Evolutionary conservation across 768 basidiomycete genomes (phyloP).

Genomic region (Auriculariales sp.): DNA sequence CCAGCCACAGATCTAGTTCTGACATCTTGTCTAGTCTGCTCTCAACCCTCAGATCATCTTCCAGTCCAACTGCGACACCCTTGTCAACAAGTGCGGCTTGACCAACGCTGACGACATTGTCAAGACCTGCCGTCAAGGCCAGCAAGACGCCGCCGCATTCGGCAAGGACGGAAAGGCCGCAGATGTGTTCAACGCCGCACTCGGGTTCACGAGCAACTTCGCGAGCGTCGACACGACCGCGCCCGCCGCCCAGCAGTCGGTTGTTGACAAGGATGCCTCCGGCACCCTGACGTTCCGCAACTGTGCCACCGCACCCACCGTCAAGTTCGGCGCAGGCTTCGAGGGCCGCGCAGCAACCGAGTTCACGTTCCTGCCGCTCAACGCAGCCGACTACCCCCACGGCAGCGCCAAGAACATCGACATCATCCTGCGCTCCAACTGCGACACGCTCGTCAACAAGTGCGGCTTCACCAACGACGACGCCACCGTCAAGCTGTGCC

Average conservation of each 20-base stretch:
- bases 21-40: neutral
- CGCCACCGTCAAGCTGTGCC: neutral
- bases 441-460: constrained; percentile 36
- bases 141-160: constrained; percentile 27
- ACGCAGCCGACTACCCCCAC: too few relatives aligned
- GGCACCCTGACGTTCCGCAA: too few relatives aligned
- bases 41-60: constrained; percentile 8
- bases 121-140: neutral
- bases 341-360: constrained; percentile 19
- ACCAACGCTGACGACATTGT: neutral
- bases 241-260: too few relatives aligned
- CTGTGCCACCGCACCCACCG: too few relatives aligned
- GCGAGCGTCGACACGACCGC: constrained; percentile 17
- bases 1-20: neutral
- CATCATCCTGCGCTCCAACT: constrained; percentile 46
- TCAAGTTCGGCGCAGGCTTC: too few relatives aligned
- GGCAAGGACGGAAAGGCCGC: constrained; percentile 34
- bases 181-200: constrained; percentile 46
- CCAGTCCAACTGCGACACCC: constrained; percentile 7
- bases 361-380: constrained; percentile 4
- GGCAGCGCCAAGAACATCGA: constrained; percentile 35
- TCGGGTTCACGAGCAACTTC: constrained; percentile 41
- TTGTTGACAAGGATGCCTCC: too few relatives aligned
- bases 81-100: constrained; percentile 29
- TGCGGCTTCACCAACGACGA: constrained; percentile 19